Base-by-base conservation (phyloP, 768 basidiomycete genomes). In the Lepiota brunneoincarnata region DNA sequence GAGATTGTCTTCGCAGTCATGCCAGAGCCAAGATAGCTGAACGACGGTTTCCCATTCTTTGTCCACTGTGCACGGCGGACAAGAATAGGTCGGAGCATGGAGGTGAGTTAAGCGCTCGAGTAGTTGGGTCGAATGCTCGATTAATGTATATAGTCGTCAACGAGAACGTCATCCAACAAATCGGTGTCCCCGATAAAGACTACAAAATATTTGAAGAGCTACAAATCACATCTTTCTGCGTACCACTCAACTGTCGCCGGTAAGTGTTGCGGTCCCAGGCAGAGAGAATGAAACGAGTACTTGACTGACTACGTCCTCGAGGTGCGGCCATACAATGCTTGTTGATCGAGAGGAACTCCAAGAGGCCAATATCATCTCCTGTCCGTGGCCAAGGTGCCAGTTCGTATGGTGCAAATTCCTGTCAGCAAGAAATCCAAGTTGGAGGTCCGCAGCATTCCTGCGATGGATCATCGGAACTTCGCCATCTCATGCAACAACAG, bases 341-440 rank as follows among this genome's bases (percentile, higher is more conserved):
- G 58, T 66, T 14, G 63, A 61, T 49, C 64, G 65, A 15, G 54
- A 58, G 35, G 64, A 65, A 15, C 61, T 58, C n/a, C 48, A 55
- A n/a, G 54, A 57, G n/a, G 45, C 54, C 6, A 60, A 56, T 20
- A 45, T 57, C 20, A 54, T 68, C 14, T 45, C 55, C 5, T 68
- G 67, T 21, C 64, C 67, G n/a, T 53, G 62, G 39, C 61, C 63
- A 10, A 23, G 18, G 18, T 68, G 67, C 52, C 37, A 43, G 15
- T 55, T 60, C 28, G 54, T 45, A 24, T 66, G 65, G 64, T 66
- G 67, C 51, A 59, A 61, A 28, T n/a, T 54, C 51, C 20, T 68
- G 67, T 45, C 51, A 51, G 14, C 61, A 61, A 47, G 49, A 54
- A 41, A 55, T 65, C 15, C 43, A 51, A 11, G 18, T 38, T 2